Evolutionary conservation across 352 stramenopile species (phyloP).

Genomic region (Stephanocyclus meneghinianus): DNA sequence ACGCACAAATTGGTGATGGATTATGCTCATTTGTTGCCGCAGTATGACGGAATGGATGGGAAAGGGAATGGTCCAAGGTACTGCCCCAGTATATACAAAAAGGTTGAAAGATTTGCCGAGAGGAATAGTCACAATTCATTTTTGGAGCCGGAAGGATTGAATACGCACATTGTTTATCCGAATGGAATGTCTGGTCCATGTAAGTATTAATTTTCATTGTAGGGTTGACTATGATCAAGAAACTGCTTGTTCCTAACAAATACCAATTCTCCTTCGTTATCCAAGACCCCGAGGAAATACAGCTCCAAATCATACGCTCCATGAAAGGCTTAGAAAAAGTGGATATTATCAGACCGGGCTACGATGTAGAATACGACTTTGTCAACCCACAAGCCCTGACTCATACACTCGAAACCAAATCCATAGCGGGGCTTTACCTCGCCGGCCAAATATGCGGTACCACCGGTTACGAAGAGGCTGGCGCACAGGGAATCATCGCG

Average conservation of each 20-base stretch:
- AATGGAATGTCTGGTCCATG: conserved; percentile 91
- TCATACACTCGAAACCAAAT: conserved; percentile 93
- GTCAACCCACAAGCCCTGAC: conserved; percentile 92
- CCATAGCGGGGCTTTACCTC: conserved; percentile 90
- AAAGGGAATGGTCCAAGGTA: conserved; percentile 89
- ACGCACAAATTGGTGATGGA: conserved; percentile 93
- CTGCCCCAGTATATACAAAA: conserved; percentile 97
- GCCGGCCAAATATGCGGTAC: conserved; percentile 99
- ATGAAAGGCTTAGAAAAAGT: conserved; percentile 95
- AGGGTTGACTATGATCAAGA: neutral
- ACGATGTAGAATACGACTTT: conserved; percentile 99
- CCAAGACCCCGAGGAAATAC: conserved; percentile 89
- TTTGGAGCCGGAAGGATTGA: conserved; percentile 96
- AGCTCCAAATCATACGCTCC: conserved; percentile 90
- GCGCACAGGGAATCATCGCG: conserved; percentile 94
- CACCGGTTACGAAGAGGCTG: conserved; percentile 99
- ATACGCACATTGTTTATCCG: conserved; percentile 95
- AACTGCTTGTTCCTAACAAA: neutral
- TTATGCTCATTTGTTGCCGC: conserved; percentile 91
- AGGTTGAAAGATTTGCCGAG: conserved; percentile 88
- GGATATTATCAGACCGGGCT: conserved; percentile 93
- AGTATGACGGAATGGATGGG: conserved; percentile 88
- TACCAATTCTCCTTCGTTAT: neutral
- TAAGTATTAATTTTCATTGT: conserved; percentile 29
- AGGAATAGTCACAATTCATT: conserved; percentile 90